Evolutionary conservation across 2,329 filamentous ascomycete species (phyloP).

Genomic region (Tetracladium maxilliforme): DNA sequence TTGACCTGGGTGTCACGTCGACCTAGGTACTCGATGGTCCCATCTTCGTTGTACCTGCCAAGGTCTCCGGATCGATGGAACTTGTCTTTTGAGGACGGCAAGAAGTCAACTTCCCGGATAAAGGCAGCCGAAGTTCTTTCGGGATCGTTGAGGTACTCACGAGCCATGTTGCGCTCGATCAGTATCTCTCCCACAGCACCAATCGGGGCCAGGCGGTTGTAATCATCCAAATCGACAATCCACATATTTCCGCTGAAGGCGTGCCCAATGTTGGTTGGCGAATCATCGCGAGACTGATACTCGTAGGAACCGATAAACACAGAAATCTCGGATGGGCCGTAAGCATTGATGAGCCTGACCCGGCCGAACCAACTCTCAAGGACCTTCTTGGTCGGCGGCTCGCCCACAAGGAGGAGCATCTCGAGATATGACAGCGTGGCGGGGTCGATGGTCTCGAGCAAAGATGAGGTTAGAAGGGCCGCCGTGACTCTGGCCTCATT

Average conservation of each 20-base stretch:
- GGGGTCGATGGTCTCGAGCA: slow-evolving; percentile 10
- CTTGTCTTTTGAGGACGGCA: slow-evolving; percentile 1
- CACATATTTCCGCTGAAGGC: too few relatives aligned
- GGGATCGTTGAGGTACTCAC: slow-evolving; percentile 4
- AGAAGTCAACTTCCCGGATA: slow-evolving; percentile 3
- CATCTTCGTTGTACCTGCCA: slow-evolving; percentile 41
- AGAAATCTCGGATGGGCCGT: slow-evolving; percentile 18
- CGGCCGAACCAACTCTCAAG: slow-evolving; percentile 18
- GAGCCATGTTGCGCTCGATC: slow-evolving; percentile 4
- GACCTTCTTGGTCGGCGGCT: slow-evolving; percentile 19
- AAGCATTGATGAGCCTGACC: slow-evolving; percentile 23
- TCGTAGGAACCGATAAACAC: too few relatives aligned
- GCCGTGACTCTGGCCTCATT: slow-evolving; percentile 9
- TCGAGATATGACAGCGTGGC: slow-evolving; percentile 9
- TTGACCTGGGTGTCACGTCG: slow-evolving; percentile 52
- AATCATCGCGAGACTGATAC: too few relatives aligned
- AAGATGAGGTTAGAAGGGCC: slow-evolving; percentile 13
- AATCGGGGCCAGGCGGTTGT: slow-evolving; percentile 1
- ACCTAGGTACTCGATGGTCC: slow-evolving; percentile 44
- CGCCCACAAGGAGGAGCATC: slow-evolving; percentile 11
- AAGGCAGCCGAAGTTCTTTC: slow-evolving; percentile 5
- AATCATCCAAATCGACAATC: neutral
- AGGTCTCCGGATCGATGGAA: slow-evolving; percentile 52
- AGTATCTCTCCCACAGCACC: slow-evolving; percentile 5
- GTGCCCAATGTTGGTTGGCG: too few relatives aligned